Conservation (phyloP, 2,329 filamentous ascomycete species). For the Rutstroemia sp. region DNA sequence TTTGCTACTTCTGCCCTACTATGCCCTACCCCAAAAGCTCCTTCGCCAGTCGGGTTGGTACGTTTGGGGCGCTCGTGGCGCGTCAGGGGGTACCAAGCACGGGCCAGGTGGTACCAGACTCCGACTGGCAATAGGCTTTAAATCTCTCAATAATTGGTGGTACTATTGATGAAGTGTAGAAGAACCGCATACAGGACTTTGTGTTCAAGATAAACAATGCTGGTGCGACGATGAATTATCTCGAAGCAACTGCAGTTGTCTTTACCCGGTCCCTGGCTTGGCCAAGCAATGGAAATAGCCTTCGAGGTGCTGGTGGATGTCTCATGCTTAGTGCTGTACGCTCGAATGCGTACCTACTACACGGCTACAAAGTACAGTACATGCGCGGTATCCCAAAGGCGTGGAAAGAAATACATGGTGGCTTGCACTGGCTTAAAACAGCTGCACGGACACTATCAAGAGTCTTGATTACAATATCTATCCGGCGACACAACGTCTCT, state of each 20-base stretch:
- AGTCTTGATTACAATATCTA: too few relatives aligned
- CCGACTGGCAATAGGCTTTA: not conserved
- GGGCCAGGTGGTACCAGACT: not conserved
- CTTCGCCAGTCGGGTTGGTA: conserved; percentile 6
- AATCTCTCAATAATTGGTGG: not conserved
- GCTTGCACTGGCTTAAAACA: too few relatives aligned
- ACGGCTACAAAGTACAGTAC: not conserved
- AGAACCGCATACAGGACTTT: not conserved
- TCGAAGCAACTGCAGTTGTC: not conserved
- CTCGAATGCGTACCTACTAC: not conserved
- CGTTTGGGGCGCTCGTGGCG: not conserved
- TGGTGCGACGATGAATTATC: not conserved
- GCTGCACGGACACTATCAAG: too few relatives aligned
- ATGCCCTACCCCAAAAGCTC: conserved; percentile 1
- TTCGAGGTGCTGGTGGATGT: not conserved
- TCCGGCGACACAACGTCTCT: too few relatives aligned
- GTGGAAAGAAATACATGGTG: not conserved
- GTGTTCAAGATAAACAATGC: not conserved
- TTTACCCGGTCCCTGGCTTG: conserved; percentile 9
- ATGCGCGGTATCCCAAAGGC: too few relatives aligned
- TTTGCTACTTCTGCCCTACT: not conserved
- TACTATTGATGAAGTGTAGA: not conserved
- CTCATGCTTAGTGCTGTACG: not conserved
- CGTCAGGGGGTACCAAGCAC: not conserved
- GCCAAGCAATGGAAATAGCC: conserved; percentile 4